These are phyloP conservation scores for Chloranthus sessilifolius DNA, from an alignment of 164 flowering plant species.

Conservation along the genomic window DNA sequence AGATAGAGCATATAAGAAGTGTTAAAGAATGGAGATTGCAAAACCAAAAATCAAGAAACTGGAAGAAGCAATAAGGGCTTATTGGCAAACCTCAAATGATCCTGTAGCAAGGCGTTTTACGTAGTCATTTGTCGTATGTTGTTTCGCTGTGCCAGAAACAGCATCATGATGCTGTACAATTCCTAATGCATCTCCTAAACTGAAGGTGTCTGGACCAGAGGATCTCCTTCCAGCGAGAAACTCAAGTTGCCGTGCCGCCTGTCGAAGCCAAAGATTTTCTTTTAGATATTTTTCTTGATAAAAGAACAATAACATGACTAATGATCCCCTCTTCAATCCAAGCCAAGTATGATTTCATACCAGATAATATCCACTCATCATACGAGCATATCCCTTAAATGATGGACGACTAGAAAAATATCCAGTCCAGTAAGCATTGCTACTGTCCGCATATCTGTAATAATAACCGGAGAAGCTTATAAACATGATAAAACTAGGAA, in stretches of 20 bases:
- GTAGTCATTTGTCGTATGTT: constrained; percentile 86
- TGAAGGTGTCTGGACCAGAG: constrained; percentile 43
- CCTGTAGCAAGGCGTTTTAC: constrained; percentile 76
- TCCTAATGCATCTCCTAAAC: constrained; percentile 84
- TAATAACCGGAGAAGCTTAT: constrained; percentile 2
- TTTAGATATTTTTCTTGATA: not conserved
- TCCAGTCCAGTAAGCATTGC: constrained; percentile 91
- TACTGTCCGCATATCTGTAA: constrained; percentile 71
- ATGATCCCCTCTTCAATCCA: not conserved
- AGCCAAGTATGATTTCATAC: constrained; percentile 27
- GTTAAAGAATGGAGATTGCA: not conserved
- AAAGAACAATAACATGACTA: not conserved
- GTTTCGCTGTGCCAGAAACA: constrained; percentile 80
- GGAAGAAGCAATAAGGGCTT: not conserved
- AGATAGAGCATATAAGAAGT: constrained; percentile 1
- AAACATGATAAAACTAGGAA: not conserved
- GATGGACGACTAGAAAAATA: constrained; percentile 89
- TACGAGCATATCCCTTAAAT: constrained; percentile 65
- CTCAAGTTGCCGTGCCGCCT: constrained; percentile 93
- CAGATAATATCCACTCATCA: constrained; percentile 84
- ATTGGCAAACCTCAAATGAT: constrained; percentile 53
- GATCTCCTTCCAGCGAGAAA: constrained; percentile 60
- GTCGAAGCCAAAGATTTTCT: constrained; percentile 8
- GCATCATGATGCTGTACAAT: constrained; percentile 94
- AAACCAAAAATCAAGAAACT: not conserved